Base-by-base conservation (phyloP, 495 filamentous ascomycete species). In the Tuber brumale region DNA sequence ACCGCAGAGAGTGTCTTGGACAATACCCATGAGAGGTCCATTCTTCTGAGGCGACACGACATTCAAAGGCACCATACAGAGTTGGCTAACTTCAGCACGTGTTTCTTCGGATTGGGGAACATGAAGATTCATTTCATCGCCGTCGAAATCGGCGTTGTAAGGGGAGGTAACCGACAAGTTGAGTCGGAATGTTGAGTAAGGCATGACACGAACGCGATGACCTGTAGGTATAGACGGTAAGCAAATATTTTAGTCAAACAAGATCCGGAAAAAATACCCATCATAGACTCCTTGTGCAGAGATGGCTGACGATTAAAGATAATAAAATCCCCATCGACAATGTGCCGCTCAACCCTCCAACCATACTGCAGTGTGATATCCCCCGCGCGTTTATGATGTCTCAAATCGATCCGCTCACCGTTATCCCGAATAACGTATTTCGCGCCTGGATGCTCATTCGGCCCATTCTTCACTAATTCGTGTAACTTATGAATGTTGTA, bases 101-200 rank as follows among this genome's bases (percentile, higher is more conserved):
- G 95, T 93, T 85, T 99, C 96, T 81, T 99, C 95, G 27, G 92
- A 92, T 83, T 99, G 95, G 12, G 95, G 96, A 66, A 99, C 96
- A 87, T 99, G 95, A 84, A 99, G 89, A 83, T 99, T 99, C 95
- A 99, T 99, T 85, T 99, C 95, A 85, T 99, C 95, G 79, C 95
- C 95, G 83, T 99, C 95, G 83, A 99, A 99, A 91, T 99, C 95
- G 76, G 95, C 95, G 85, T 99, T 99, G 86, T 99, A 99, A 2
- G 95, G 95, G 66, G 94, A 95, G 0, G 95, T 99, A 80, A 99
- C 95, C 1, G 95, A 99, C 76, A 99, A 85, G 81, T 99, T 99
- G 37, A 99, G 88, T 45, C 95, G 89, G 87, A 99, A 99, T 1
- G 95, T 99, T 4, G 95, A 99, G 84, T 95, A 99, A 1, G 95